A percentile compares a stretch with the other conserved stretches of the same genome.
Evolutionary conservation across 352 stramenopile genomes (phyloP).

Genomic region (Pythium monospermum): DNA sequence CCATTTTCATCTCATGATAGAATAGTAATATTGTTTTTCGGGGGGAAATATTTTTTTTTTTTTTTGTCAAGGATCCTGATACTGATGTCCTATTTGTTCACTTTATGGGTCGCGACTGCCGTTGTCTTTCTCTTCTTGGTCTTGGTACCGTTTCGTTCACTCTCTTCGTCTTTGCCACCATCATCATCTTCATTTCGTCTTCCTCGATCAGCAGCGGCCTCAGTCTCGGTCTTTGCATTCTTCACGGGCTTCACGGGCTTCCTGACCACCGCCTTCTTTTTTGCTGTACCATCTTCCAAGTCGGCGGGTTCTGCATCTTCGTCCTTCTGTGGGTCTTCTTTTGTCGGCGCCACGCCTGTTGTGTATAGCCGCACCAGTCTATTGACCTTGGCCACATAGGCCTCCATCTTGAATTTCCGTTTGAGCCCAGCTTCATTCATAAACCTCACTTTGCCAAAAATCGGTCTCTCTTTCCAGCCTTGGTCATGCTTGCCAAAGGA

Average conservation of each 20-base stretch:
- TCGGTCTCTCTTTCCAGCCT: conserved; percentile 92
- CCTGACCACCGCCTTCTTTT: too few relatives aligned
- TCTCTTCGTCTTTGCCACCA: conserved; percentile 1
- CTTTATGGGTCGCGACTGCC: too few relatives aligned
- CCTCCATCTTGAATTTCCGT: conserved; percentile 96
- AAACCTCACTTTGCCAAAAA: conserved; percentile 99
- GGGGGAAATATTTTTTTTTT: too few relatives aligned
- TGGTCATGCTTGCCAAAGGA: conserved; percentile 95
- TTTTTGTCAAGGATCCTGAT: too few relatives aligned
- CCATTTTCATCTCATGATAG: too few relatives aligned
- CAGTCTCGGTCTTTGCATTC: background rate
- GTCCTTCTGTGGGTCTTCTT: conserved; percentile 16
- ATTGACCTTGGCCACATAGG: conserved; percentile 62
- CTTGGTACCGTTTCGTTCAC: too few relatives aligned
- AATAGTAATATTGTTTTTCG: too few relatives aligned
- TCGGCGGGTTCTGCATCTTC: background rate
- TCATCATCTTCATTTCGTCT: too few relatives aligned
- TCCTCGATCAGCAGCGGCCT: too few relatives aligned
- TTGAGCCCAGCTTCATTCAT: conserved; percentile 99
- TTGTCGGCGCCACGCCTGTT: background rate
- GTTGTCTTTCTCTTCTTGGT: conserved; percentile 30
- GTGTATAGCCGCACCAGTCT: too few relatives aligned
- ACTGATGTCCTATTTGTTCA: too few relatives aligned
- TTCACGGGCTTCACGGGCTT: background rate
- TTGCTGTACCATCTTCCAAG: too few relatives aligned